These are phyloP conservation scores for Phytophthora citricola DNA, from an alignment of 352 stramenopile species.

Conservation along the genomic window DNA sequence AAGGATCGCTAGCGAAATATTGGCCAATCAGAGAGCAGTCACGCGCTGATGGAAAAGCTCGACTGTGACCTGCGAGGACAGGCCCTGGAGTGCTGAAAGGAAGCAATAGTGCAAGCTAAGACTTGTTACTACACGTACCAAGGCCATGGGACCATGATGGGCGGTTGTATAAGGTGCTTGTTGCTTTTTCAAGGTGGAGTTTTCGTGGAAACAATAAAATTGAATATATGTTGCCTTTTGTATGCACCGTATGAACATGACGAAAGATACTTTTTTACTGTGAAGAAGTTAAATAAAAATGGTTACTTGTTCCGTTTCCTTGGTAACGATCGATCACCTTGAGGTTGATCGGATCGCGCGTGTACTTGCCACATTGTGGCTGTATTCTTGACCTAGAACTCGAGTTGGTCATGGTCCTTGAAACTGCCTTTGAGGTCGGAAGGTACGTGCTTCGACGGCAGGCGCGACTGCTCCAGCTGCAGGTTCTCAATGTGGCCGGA, in stretches of 20 bases:
- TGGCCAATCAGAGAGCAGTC: slow-evolving; percentile 23
- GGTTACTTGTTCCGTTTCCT: slow-evolving; percentile 2
- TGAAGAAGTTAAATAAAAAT: slow-evolving; percentile 6
- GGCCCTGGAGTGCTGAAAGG: too few relatives aligned
- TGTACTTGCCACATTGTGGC: slow-evolving; percentile 2
- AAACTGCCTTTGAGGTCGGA: slow-evolving; percentile 43
- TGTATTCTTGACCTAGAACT: slow-evolving; percentile 26
- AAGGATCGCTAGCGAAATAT: slow-evolving; percentile 34
- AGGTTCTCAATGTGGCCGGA: slow-evolving; percentile 81
- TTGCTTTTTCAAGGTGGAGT: too few relatives aligned
- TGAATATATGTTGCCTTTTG: too few relatives aligned
- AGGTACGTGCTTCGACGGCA: slow-evolving; percentile 20
- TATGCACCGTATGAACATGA: neutral
- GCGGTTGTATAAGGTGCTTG: too few relatives aligned
- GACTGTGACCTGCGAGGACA: too few relatives aligned
- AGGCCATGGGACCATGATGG: too few relatives aligned
- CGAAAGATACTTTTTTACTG: slow-evolving; percentile 16
- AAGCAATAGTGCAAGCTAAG: too few relatives aligned
- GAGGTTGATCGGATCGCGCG: neutral
- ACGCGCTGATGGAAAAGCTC: neutral
- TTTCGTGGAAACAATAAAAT: too few relatives aligned
- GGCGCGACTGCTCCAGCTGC: slow-evolving; percentile 62
- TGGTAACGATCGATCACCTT: neutral
- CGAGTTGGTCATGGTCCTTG: slow-evolving; percentile 34
- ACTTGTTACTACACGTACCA: too few relatives aligned